Base-by-base conservation (phyloP, 805 yeast species). In the Lipomyces spencermartinsiae region DNA sequence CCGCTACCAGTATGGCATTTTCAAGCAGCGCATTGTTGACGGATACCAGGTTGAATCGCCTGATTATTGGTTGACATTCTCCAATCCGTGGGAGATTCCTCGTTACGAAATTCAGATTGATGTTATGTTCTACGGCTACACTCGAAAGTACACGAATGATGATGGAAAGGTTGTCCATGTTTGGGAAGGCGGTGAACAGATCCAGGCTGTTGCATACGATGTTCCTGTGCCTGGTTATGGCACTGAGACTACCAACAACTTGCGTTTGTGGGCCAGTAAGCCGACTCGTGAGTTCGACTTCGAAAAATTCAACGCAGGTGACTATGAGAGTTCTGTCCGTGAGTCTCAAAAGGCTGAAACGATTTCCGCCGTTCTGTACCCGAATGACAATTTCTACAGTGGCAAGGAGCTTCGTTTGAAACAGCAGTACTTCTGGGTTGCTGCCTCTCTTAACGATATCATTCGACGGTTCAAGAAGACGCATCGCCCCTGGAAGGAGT, bases 351-450 rank as follows among this genome's bases (percentile, higher is more conserved):
- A 87, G 65, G 98, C 98, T 2, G 97, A 92, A 79, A 88, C 96
- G 31, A 92, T 93, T 75, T 92, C 97, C 49, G 92, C 97, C 5
- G 97, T 93, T 19, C 82, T 93, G 76, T 93, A 93, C 79, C 98
- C 98, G 72, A 93, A 93, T 80, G 98, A 93, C 78, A 93, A 93
- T 79, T 93, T 93, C 78, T 90, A 91, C 76, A 85, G 87, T 72
- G 98, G 98, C 75, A 93, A 93, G 80, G 97, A 92, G 78, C 84
- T 93, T 76, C 87, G 98, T 78, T 86, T 93, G 79, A 93, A 93
- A 80, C 98, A 93, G 82, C 98, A 93, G 80, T 93, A 92, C 80
- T 93, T 93, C 81, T 93, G 98, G 98, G 97, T 93, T 63, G 89
- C 97, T 62, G 97, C 98, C 43, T 91, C 97, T 16, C 84, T 93